Base-by-base conservation (phyloP, 1,139 yeast genomes). In the Lodderomyces jiufengensis region DNA sequence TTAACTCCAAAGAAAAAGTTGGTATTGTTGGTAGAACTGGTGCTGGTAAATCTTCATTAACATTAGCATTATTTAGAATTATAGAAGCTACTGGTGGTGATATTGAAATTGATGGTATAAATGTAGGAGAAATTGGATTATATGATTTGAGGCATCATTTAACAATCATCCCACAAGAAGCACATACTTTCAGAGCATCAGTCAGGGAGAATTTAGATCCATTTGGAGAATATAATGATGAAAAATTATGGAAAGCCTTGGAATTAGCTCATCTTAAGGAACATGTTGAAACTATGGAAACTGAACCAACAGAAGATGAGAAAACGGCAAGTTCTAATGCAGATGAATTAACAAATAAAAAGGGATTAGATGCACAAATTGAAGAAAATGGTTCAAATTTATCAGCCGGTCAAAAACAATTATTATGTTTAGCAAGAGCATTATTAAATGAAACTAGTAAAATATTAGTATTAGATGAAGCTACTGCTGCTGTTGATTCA, bases 401-500 rank as follows among this genome's bases (percentile, higher is more conserved):
- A 38, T 82, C 92, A 0, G 78, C 78, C 32, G 95, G 95, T 2
- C 94, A 85, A 53, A 68, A 84, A 33, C 95, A 85, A 57, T 62
- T 85, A 36, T 63, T 85, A 56, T 84, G 92, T 48, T 61, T 85
- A 21, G 86, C 90, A 0, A 69, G 95, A 39, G 94, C 90, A 0
- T 63, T 85, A 34, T 63, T 84, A 44, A 59, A 51, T 40, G 70
- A 73, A n/a, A 78, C 88, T 2, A 45, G 48, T 24, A 78, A 73
- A 43, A 75, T 85, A 22, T 62, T 85, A 42, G 75, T 85, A 13
- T 61, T 85, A 35, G 95, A 85, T 52, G 95, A 85, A 58, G 95
- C 95, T 1, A 85, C 95, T 0, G 90, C 95, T 0, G 84, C 92
- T 3, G 92, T 85, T 25, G 95, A 85, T 54, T 78, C 82, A 22